Evolutionary conservation across 2,329 filamentous ascomycete species (phyloP).

Genomic region (Sporothrix globosa): DNA sequence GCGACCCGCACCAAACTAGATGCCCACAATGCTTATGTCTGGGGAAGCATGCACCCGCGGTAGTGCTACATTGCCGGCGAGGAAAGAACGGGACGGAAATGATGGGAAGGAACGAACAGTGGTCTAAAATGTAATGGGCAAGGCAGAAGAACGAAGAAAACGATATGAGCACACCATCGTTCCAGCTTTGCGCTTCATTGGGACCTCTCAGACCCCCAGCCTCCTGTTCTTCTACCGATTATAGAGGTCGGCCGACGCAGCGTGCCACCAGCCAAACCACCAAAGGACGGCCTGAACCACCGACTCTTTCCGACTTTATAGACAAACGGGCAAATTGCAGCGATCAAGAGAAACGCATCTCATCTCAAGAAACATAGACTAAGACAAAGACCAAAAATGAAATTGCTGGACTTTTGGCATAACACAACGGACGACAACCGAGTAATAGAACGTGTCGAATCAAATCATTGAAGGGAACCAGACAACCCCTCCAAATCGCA

Average conservation of each 20-base stretch:
- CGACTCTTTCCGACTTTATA: neutral
- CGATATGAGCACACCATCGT: neutral
- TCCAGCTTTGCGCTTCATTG: neutral
- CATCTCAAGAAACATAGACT: conserved; percentile 1
- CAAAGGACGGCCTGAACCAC: neutral
- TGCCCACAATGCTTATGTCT: conserved; percentile 48
- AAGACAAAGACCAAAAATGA: neutral
- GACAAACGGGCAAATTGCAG: neutral
- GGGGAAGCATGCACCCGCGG: conserved; percentile 23
- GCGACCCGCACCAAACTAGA: conserved; percentile 51
- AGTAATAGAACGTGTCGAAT: neutral
- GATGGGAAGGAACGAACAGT: neutral
- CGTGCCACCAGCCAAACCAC: neutral
- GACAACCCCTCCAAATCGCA: conserved; percentile 9
- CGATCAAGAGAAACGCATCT: conserved; percentile 16
- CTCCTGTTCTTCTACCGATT: neutral
- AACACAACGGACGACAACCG: too few relatives aligned
- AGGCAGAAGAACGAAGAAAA: neutral
- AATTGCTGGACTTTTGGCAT: neutral
- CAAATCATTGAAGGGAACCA: neutral
- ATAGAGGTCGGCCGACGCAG: neutral
- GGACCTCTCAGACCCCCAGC: neutral
- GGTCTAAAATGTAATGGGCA: neutral
- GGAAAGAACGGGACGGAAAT: conserved; percentile 10
- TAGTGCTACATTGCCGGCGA: neutral